These are phyloP conservation scores for Debaryomyces castellii DNA, from an alignment of 805 yeast species.

Conservation along the genomic window DNA sequence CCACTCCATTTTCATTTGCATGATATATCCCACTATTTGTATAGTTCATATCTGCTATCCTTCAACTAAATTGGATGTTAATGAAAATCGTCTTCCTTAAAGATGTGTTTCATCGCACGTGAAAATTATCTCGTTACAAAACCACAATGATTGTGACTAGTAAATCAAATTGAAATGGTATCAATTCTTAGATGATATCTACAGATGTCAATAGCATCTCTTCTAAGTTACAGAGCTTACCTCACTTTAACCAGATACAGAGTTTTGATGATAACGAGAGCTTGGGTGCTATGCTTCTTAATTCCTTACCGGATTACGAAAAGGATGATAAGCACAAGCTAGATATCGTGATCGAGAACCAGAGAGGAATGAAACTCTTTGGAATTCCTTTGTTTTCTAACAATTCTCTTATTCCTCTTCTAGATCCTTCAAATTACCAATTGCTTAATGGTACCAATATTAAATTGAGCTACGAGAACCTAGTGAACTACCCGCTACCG, in stretches of 20 bases:
- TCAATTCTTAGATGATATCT: neutral
- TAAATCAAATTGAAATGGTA: too few species aligned
- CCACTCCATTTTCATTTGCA: neutral
- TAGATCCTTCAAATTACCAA: conserved; percentile 54
- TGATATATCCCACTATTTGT: neutral
- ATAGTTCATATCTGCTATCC: neutral
- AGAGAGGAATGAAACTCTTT: conserved; percentile 51
- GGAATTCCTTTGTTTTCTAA: conserved; percentile 52
- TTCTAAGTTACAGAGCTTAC: neutral
- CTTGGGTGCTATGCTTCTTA: neutral
- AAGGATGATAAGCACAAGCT: conserved; percentile 6
- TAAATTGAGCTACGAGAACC: conserved; percentile 22
- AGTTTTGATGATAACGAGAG: neutral
- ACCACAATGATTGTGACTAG: neutral
- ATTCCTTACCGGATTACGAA: neutral
- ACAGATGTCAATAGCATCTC: neutral
- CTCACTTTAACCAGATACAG: neutral
- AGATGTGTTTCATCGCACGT: neutral
- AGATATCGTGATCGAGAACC: conserved; percentile 45
- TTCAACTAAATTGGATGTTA: neutral
- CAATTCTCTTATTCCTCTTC: conserved; percentile 44
- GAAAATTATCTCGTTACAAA: neutral
- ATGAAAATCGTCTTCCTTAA: neutral
- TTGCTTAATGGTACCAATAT: conserved; percentile 41
- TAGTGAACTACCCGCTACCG: conserved; percentile 48